A percentile compares a stretch with the other conserved stretches of the same genome.
Conservation (phyloP, 2,329 filamentous ascomycete species). For the Apiospora kogelbergensis region DNA sequence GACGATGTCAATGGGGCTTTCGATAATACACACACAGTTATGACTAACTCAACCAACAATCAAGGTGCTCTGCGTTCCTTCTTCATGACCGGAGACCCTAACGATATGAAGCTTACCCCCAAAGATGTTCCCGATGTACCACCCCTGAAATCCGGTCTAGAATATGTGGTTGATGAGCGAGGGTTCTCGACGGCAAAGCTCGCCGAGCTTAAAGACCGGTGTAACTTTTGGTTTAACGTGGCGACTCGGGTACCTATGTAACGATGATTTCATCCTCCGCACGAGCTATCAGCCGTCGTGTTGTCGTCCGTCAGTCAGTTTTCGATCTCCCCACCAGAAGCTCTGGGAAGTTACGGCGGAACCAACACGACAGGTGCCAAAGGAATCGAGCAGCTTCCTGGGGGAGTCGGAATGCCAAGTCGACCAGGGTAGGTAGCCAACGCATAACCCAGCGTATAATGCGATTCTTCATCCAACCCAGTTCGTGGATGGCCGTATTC, state of each 20-base stretch:
- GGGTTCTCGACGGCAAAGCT: conserved; percentile 44
- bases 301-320: too few species aligned
- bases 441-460: too few species aligned
- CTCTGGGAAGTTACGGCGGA: too few species aligned
- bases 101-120: conserved; percentile 54
- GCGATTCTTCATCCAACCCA: too few species aligned
- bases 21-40: conserved; percentile 15
- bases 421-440: too few species aligned
- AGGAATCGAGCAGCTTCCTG: too few species aligned
- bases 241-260: conserved; percentile 44
- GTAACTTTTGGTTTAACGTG: conserved; percentile 53
- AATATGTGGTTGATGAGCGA: conserved; percentile 50
- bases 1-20: neutral
- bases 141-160: conserved; percentile 36
- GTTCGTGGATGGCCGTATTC: too few species aligned
- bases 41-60: neutral
- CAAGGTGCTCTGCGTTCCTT: conserved; percentile 60
- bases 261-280: neutral
- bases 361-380: too few species aligned
- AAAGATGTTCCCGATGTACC: conserved; percentile 44
- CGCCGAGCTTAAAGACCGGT: conserved; percentile 42
- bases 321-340: too few species aligned
- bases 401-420: too few species aligned
- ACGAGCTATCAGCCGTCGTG: neutral
- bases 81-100: conserved; percentile 59